These are phyloP conservation scores for Torrubiella hemipterigena DNA, from an alignment of 2,329 filamentous ascomycete genomes.

Conservation along the genomic window DNA sequence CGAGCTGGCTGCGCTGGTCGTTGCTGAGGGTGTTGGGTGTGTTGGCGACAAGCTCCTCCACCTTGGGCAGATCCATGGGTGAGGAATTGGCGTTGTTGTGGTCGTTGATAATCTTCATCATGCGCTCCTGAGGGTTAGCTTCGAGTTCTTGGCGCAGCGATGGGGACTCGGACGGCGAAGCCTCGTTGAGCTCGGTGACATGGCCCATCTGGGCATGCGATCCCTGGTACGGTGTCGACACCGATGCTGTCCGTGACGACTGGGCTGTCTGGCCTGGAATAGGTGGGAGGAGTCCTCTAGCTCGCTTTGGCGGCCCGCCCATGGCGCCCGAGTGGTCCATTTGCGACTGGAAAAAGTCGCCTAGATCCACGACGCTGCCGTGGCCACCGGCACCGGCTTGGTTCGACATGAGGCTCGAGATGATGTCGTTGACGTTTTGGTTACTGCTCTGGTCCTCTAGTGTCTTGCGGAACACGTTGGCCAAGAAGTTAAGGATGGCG, in stretches of 20 bases:
- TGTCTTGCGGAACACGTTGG: constrained; percentile 90
- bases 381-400: constrained; percentile 34
- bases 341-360: constrained; percentile 42
- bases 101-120: constrained; percentile 55
- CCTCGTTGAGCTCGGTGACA: constrained; percentile 50
- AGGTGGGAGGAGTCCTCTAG: constrained; percentile 41
- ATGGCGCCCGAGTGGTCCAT: constrained; percentile 23
- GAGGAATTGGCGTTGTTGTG: constrained; percentile 42
- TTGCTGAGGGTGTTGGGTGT: constrained; percentile 40
- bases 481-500: constrained; percentile 93
- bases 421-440: constrained; percentile 73
- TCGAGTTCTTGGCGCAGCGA: constrained; percentile 44
- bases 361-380: constrained; percentile 49
- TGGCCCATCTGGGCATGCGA: constrained; percentile 35
- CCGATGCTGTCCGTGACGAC: constrained; percentile 15
- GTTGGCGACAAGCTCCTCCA: constrained; percentile 36
- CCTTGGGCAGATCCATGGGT: constrained; percentile 40
- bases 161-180: constrained; percentile 36
- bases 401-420: constrained; percentile 60
- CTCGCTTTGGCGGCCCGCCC: constrained; percentile 33
- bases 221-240: constrained; percentile 16
- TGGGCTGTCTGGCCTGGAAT: constrained; percentile 29
- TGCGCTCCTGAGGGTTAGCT: constrained; percentile 45
- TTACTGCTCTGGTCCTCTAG: constrained; percentile 69
- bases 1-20: constrained; percentile 45